Percentiles rank a stretch among this genome's conserved stretches.
These are phyloP conservation scores for Ganoderma resinaceum DNA, from an alignment of 1,284 basidiomycete species.

Conservation along the genomic window DNA sequence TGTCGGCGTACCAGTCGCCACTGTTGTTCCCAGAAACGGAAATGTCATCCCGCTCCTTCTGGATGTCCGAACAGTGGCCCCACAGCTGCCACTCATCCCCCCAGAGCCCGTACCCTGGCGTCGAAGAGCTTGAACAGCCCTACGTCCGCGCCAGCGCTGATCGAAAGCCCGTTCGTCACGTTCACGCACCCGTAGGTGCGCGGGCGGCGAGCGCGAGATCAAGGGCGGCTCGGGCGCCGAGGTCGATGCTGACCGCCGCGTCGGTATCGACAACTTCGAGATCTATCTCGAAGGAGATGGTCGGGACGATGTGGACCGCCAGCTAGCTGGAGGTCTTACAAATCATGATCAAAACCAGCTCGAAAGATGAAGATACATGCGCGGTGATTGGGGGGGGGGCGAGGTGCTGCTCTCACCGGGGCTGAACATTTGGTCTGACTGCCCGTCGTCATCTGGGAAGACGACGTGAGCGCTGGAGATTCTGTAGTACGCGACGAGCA, in stretches of 20 bases:
- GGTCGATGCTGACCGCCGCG: conserved; percentile 47
- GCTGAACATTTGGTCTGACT: conserved; percentile 24
- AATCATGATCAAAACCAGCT: neutral
- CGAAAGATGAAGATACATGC: too few species aligned
- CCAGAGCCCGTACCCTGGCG: neutral
- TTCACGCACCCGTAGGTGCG: conserved; percentile 15
- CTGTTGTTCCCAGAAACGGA: too few species aligned
- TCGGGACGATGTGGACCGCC: conserved; percentile 27
- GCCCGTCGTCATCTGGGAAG: conserved; percentile 43
- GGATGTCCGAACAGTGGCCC: neutral
- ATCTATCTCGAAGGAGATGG: conserved; percentile 44
- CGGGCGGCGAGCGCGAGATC: conserved; percentile 26
- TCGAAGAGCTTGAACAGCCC: neutral
- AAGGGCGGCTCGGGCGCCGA: conserved; percentile 50
- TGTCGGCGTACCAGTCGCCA: neutral
- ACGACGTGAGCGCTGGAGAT: conserved; percentile 45
- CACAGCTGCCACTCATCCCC: neutral
- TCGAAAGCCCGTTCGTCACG: neutral
- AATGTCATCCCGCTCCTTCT: too few species aligned
- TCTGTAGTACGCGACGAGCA: too few species aligned
- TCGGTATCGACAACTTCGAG: conserved; percentile 39
- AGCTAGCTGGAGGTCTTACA: conserved; percentile 38
- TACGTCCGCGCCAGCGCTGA: neutral
- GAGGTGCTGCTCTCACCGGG: conserved; percentile 46
- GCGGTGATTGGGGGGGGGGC: neutral